phyloP scores from a whole-genome alignment of 176 grass and related monocot genomes.

The Rhynchospora tenuis region DNA sequence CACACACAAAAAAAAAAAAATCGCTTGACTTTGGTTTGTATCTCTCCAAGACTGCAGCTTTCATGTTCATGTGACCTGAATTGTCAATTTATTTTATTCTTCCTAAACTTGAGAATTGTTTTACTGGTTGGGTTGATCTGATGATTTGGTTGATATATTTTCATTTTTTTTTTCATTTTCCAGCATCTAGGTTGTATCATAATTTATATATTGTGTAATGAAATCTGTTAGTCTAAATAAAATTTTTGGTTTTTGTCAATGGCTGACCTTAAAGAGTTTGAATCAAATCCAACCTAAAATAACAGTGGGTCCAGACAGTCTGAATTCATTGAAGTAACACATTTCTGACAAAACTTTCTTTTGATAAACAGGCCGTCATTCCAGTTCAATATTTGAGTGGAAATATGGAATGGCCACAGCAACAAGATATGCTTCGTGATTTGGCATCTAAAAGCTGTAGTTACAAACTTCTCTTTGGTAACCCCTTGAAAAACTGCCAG shows the following conservation, averaged over 20 bases:
- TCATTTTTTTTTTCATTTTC: too few relatives aligned
- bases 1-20: too few relatives aligned
- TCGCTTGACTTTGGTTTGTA: too few relatives aligned
- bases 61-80: too few relatives aligned
- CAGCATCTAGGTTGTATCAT: neutral
- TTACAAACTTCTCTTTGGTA: constrained; percentile 83
- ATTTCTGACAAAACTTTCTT: neutral
- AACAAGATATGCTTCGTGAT: constrained; percentile 71
- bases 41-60: too few relatives aligned
- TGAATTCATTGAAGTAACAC: too few relatives aligned
- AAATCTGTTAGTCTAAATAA: neutral
- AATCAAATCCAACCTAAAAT: neutral
- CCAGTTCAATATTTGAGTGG: constrained; percentile 74
- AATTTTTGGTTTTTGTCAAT: neutral
- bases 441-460: constrained; percentile 34
- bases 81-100: too few relatives aligned
- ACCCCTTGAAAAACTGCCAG: constrained; percentile 91
- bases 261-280: neutral
- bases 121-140: neutral
- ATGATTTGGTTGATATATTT: neutral
- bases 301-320: neutral
- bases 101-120: too few relatives aligned
- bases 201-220: neutral
- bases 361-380: constrained; percentile 56
- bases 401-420: constrained; percentile 60